Percentiles rank a stretch among this genome's conserved stretches.
phyloP scores from a whole-genome alignment of 177 flowering plant genomes.

The Vitis hybrid region DNA sequence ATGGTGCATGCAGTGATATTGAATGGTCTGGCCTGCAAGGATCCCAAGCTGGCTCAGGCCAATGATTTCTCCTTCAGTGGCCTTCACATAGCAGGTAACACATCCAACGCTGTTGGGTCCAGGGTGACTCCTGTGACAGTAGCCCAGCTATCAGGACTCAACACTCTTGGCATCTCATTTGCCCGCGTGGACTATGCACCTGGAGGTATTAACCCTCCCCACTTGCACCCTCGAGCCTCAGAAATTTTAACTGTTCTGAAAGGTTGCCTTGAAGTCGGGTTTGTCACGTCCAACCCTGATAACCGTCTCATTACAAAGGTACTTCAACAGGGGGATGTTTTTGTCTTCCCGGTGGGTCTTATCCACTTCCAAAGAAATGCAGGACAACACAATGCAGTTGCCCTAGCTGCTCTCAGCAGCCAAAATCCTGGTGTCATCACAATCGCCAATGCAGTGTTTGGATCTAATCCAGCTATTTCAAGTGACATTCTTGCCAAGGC shows the following conservation, averaged over 20 bases:
- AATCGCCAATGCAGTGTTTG: conserved; percentile 8
- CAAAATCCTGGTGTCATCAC: conserved; percentile 15
- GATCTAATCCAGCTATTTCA: conserved; percentile 4
- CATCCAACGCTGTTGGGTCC: too few relatives aligned
- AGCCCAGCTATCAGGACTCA: conserved; percentile 9
- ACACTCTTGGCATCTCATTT: conserved; percentile 10
- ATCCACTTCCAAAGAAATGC: conserved; percentile 10
- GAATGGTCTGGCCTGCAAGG: too few relatives aligned
- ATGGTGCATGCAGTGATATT: too few relatives aligned
- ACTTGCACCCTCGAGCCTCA: conserved; percentile 11
- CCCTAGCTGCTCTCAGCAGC: conserved; percentile 10
- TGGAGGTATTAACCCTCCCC: conserved; percentile 4
- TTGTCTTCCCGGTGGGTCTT: conserved; percentile 9
- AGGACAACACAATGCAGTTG: not conserved
- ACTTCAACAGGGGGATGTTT: conserved; percentile 4
- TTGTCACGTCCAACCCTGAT: conserved; percentile 6
- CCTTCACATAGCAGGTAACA: too few relatives aligned
- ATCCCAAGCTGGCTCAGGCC: too few relatives aligned
- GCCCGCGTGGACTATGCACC: conserved; percentile 10
- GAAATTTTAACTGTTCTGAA: not conserved
- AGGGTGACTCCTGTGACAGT: too few relatives aligned
- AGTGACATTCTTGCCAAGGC: not conserved
- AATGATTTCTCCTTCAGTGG: too few relatives aligned
- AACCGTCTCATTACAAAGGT: conserved; percentile 9
- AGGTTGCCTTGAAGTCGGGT: conserved; percentile 9